phyloP scores from a whole-genome alignment of 2,329 filamentous ascomycete genomes.

The Pseudogymnoascus sp. region DNA sequence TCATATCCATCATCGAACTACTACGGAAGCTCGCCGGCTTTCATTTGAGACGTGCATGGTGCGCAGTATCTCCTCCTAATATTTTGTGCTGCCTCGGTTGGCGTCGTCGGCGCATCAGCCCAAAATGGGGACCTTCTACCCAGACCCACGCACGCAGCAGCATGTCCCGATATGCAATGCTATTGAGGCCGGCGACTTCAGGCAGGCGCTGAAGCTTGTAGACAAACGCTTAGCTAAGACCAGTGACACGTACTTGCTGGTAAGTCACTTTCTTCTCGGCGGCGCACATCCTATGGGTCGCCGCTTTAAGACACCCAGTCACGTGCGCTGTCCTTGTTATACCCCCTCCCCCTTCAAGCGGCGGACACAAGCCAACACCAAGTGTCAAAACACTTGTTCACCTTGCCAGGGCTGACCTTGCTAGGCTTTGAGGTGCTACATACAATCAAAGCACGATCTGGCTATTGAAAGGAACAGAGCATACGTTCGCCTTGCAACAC shows the following conservation, averaged over 20 bases:
- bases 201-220: conserved; percentile 28
- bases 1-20: neutral
- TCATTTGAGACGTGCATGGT: neutral
- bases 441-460: conserved; percentile 20
- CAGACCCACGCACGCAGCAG: conserved; percentile 20
- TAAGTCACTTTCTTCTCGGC: conserved; percentile 15
- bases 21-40: neutral
- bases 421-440: conserved; percentile 27
- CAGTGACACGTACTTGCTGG: conserved; percentile 24
- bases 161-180: conserved; percentile 28
- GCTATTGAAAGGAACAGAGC: conserved; percentile 23
- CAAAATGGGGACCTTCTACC: conserved; percentile 4
- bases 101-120: neutral
- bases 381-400: neutral
- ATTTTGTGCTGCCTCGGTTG: conserved; percentile 3
- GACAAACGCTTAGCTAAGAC: conserved; percentile 27
- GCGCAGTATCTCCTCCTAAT: neutral
- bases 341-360: neutral
- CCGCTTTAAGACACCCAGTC: conserved; percentile 5
- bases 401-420: neutral
- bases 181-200: conserved; percentile 27
- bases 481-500: conserved; percentile 21
- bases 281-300: neutral
- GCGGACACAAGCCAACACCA: neutral
- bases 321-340: conserved; percentile 1